Conservation (phyloP, 2,329 filamentous ascomycete species). For the Cladophialophora bantiana region DNA sequence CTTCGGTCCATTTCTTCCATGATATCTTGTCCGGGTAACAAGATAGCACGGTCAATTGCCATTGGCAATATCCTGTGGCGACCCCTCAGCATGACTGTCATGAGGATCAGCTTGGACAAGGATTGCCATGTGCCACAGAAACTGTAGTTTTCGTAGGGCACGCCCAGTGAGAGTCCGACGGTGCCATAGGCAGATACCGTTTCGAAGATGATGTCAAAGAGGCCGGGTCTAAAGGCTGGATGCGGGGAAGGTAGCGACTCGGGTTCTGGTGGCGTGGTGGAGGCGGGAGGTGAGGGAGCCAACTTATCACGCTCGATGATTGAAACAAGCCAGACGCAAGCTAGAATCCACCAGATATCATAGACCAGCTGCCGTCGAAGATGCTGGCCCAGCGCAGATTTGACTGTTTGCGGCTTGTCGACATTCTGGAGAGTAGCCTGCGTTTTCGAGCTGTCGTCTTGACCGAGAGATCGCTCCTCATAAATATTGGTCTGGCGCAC, state of each 20-base stretch:
- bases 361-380: slow-evolving; percentile 92
- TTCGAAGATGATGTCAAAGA: slow-evolving; percentile 77
- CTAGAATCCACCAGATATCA: slow-evolving; percentile 94
- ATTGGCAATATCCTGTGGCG: slow-evolving; percentile 70
- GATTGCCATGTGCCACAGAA: slow-evolving; percentile 82
- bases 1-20: neutral
- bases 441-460: slow-evolving; percentile 63
- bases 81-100: slow-evolving; percentile 70
- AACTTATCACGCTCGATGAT: slow-evolving; percentile 74
- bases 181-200: slow-evolving; percentile 91
- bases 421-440: slow-evolving; percentile 67
- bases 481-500: slow-evolving; percentile 67
- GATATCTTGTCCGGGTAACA: slow-evolving; percentile 57
- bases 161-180: slow-evolving; percentile 87
- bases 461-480: slow-evolving; percentile 65
- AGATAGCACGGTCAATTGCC: slow-evolving; percentile 71
- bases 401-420: slow-evolving; percentile 62
- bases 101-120: slow-evolving; percentile 69
- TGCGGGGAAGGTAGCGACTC: slow-evolving; percentile 48
- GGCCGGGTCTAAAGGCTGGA: slow-evolving; percentile 66
- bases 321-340: slow-evolving; percentile 88
- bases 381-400: slow-evolving; percentile 86
- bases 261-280: neutral
- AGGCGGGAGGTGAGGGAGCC: neutral
- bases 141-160: slow-evolving; percentile 74